Evolutionary conservation across 106 monocot species (phyloP).

Genomic region (Xerophyta viscosa): DNA sequence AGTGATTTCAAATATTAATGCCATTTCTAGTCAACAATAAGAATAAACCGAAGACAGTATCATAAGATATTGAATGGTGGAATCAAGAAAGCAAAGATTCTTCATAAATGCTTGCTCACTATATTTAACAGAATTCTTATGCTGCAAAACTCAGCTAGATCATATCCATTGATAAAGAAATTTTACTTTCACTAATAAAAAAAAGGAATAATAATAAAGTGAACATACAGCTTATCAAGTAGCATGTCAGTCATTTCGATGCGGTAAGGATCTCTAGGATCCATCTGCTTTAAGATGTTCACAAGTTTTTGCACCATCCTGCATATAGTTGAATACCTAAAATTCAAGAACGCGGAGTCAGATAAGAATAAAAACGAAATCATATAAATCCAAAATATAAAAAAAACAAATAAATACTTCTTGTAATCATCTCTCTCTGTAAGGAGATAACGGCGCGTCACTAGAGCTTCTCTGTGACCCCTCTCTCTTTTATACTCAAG

Average conservation of each 20-base stretch:
- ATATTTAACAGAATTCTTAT: too few species aligned
- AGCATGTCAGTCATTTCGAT: constrained; percentile 81
- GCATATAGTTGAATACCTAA: constrained; percentile 80
- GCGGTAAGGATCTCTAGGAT: constrained; percentile 72
- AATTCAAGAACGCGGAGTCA: too few species aligned
- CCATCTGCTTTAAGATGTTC: constrained; percentile 67
- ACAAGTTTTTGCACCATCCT: constrained; percentile 80
- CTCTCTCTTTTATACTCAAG: constrained; percentile 70
- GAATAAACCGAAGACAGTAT: too few species aligned
- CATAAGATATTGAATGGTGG: too few species aligned
- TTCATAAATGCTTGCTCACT: too few species aligned
- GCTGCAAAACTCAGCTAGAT: too few species aligned
- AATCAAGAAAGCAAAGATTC: too few species aligned
- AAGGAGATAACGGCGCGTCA: constrained; percentile 63
- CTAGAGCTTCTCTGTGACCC: constrained; percentile 61
- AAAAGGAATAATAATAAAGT: neutral
- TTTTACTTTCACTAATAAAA: too few species aligned
- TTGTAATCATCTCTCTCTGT: constrained; percentile 89
- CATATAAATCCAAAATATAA: constrained; percentile 1
- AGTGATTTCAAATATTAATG: too few species aligned
- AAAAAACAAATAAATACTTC: constrained; percentile 37
- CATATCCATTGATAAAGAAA: too few species aligned
- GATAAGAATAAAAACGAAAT: neutral
- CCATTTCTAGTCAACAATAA: too few species aligned
- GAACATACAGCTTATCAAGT: constrained; percentile 73